These are phyloP conservation scores for Petunia hybrid DNA, from an alignment of 305 asterid species.

Conservation along the genomic window DNA sequence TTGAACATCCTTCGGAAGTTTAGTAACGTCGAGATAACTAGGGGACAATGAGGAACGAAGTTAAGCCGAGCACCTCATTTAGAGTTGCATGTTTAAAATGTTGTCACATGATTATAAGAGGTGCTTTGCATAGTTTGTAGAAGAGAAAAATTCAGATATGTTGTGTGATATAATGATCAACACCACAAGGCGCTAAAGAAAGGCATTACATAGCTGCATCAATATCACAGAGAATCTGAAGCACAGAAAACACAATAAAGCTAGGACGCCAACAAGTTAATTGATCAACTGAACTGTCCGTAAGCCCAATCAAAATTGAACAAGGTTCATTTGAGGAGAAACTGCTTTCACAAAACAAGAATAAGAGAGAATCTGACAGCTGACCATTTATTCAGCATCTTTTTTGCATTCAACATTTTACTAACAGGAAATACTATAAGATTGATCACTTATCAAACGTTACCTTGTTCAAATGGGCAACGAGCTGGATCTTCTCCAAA, in stretches of 20 bases:
- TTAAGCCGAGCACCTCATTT: not conserved
- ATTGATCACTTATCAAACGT: not conserved
- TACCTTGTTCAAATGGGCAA: constrained; percentile 96
- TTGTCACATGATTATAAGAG: not conserved
- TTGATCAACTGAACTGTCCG: not conserved
- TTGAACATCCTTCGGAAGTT: constrained; percentile 90
- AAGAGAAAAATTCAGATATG: not conserved
- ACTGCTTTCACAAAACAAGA: not conserved
- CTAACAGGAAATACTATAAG: too few relatives aligned
- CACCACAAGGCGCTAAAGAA: not conserved
- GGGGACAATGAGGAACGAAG: constrained; percentile 29
- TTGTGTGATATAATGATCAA: not conserved
- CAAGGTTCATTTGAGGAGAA: too few relatives aligned
- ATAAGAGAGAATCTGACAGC: not conserved
- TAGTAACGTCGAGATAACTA: constrained; percentile 73
- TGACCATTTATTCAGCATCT: not conserved
- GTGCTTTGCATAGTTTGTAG: not conserved
- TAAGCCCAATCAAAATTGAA: not conserved
- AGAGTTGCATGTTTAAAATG: not conserved
- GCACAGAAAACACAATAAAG: not conserved
- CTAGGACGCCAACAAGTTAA: not conserved
- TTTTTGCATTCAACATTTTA: not conserved
- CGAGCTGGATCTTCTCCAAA: constrained; percentile 97
- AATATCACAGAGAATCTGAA: not conserved
- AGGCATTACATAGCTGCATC: not conserved